Evolutionary conservation across 83 land plant species (phyloP).

Genomic region (Diphasiastrum complanatum): DNA sequence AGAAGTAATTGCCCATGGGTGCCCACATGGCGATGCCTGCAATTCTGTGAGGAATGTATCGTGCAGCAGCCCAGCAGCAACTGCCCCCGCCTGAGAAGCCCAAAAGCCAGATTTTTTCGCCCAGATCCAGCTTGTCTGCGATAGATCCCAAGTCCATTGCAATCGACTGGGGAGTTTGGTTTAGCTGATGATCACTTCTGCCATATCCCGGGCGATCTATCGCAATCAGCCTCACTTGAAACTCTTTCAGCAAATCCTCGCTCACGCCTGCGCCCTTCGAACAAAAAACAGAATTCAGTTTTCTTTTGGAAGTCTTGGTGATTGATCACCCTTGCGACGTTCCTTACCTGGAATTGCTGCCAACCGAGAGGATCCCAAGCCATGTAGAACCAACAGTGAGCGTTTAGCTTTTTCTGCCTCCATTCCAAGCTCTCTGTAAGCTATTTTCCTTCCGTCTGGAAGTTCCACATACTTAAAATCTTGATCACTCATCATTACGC

Average conservation of each 20-base stretch:
- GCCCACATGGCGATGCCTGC: slow-evolving; percentile 35
- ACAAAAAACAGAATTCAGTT: neutral
- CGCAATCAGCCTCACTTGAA: slow-evolving; percentile 26
- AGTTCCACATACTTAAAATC: slow-evolving; percentile 21
- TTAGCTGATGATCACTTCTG: slow-evolving; percentile 16
- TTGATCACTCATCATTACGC: neutral
- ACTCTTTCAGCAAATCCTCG: slow-evolving; percentile 18
- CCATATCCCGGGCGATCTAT: slow-evolving; percentile 35
- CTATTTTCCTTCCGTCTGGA: slow-evolving; percentile 24
- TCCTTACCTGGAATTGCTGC: slow-evolving; percentile 37
- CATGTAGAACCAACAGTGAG: slow-evolving; percentile 26
- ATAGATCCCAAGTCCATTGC: slow-evolving; percentile 21
- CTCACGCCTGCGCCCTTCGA: slow-evolving; percentile 18
- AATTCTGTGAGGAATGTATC: slow-evolving; percentile 32
- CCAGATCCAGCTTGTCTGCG: slow-evolving; percentile 22
- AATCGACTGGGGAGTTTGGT: slow-evolving; percentile 20
- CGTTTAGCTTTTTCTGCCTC: slow-evolving; percentile 11
- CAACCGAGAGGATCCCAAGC: slow-evolving; percentile 35
- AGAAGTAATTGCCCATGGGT: slow-evolving; percentile 24
- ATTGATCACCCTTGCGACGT: neutral
- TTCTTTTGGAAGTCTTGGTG: neutral
- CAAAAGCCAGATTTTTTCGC: slow-evolving; percentile 24
- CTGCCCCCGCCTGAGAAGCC: slow-evolving; percentile 31
- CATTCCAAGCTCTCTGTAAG: slow-evolving; percentile 30
- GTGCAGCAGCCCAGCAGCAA: slow-evolving; percentile 34